These are phyloP conservation scores for Rauvolfia tetraphylla DNA, from an alignment of 257 asterid genomes.

Conservation along the genomic window DNA sequence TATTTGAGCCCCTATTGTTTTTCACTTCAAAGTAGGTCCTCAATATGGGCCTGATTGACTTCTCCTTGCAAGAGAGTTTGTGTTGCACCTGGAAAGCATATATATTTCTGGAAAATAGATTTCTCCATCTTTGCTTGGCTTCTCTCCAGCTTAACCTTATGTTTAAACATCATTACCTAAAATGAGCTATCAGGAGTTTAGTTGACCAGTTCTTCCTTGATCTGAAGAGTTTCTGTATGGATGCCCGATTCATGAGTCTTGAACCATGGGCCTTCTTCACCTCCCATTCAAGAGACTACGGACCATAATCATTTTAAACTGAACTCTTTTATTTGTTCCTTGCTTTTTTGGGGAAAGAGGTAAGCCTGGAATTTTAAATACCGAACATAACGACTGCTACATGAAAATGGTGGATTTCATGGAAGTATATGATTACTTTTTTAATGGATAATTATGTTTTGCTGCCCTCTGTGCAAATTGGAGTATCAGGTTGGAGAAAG, in stretches of 20 bases:
- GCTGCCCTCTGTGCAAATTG: neutral
- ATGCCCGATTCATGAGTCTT: neutral
- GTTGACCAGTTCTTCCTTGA: neutral
- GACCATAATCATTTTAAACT: neutral
- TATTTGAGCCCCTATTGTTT: neutral
- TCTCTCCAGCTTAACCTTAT: neutral
- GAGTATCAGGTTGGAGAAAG: neutral
- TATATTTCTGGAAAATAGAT: neutral
- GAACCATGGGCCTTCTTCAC: neutral
- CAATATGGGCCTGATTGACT: neutral
- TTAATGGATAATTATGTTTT: neutral
- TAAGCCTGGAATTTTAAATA: neutral
- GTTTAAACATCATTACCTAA: conserved; percentile 2
- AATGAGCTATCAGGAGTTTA: conserved; percentile 1
- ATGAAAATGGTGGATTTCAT: neutral
- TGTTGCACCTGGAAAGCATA: neutral
- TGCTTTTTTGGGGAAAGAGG: neutral
- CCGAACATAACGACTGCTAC: neutral
- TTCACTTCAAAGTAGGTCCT: neutral
- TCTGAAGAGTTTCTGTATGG: neutral
- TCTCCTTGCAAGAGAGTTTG: neutral
- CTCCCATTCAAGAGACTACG: neutral
- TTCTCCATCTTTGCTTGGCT: neutral
- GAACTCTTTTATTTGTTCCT: neutral
- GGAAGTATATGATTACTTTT: neutral